Percentiles rank a stretch among this genome's conserved stretches.
These are phyloP conservation scores for Cerioporus squamosus DNA, from an alignment of 1,284 basidiomycete species.

Conservation along the genomic window DNA sequence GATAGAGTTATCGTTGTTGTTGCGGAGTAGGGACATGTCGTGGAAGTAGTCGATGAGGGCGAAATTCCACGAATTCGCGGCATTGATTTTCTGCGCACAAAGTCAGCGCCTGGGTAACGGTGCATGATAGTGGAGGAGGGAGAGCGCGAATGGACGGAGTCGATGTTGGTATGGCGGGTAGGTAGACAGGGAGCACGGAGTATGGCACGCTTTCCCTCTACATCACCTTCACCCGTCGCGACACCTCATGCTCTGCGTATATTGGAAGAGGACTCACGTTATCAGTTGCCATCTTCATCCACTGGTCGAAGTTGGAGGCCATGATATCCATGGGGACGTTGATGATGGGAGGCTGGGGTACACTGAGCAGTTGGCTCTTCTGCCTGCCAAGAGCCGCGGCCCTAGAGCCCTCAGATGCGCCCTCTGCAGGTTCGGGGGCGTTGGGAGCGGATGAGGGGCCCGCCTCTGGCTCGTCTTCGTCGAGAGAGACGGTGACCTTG, in stretches of 20 bases:
- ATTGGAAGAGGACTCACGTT: conserved; percentile 67
- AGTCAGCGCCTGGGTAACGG: conserved; percentile 4
- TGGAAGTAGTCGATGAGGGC: conserved; percentile 99
- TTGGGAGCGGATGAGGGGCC: conserved; percentile 53
- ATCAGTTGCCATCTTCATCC: conserved; percentile 99
- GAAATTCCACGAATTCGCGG: conserved; percentile 97
- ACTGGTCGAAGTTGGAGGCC: conserved; percentile 94
- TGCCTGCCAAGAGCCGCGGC: conserved; percentile 48
- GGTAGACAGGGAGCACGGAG: too few species aligned
- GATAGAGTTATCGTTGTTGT: conserved; percentile 91
- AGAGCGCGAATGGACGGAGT: too few species aligned
- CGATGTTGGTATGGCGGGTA: too few species aligned
- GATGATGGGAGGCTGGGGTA: conserved; percentile 59
- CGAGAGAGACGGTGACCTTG: conserved; percentile 43
- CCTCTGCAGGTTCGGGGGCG: conserved; percentile 25
- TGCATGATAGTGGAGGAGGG: not conserved
- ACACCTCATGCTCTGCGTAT: not conserved
- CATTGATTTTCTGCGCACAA: conserved; percentile 91
- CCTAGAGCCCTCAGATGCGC: conserved; percentile 43
- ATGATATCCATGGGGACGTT: conserved; percentile 78
- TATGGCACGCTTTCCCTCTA: too few species aligned
- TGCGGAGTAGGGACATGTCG: conserved; percentile 96
- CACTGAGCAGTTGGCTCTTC: conserved; percentile 67
- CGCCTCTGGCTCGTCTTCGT: conserved; percentile 53
- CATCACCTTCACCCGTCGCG: too few species aligned